Conservation (phyloP, 2,329 filamentous ascomycete species). For the Botryotinia convoluta region DNA sequence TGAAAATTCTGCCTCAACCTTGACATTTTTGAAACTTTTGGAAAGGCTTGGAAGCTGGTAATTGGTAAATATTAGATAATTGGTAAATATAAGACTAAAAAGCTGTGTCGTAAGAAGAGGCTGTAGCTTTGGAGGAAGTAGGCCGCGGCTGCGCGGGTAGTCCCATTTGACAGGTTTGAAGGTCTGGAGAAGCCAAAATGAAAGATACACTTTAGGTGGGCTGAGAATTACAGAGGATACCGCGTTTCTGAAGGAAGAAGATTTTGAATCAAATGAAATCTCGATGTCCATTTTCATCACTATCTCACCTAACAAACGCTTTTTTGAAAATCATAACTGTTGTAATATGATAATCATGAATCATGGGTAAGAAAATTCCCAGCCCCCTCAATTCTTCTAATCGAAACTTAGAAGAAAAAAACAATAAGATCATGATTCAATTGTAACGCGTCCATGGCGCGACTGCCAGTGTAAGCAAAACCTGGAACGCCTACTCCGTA, state of each 20-base stretch:
- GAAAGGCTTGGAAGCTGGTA: neutral
- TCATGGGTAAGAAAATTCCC: constrained; percentile 6
- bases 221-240: neutral
- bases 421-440: constrained; percentile 6
- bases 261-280: constrained; percentile 3
- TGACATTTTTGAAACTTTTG: neutral
- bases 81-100: neutral
- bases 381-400: constrained; percentile 16
- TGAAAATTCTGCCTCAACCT: constrained; percentile 12
- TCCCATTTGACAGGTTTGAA: constrained; percentile 19
- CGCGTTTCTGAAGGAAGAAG: neutral
- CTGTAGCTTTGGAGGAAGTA: neutral
- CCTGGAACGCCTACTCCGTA: neutral
- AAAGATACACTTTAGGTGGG: neutral
- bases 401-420: neutral
- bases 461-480: neutral
- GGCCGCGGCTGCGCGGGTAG: constrained; percentile 19
- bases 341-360: neutral
- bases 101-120: neutral
- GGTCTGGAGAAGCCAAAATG: neutral
- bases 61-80: neutral
- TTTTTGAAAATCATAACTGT: constrained; percentile 4
- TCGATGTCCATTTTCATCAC: neutral
- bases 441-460: constrained; percentile 1
- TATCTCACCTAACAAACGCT: neutral